These are phyloP conservation scores for Trichoderma reesei DNA, from an alignment of 495 filamentous ascomycete genomes.

Conservation along the genomic window DNA sequence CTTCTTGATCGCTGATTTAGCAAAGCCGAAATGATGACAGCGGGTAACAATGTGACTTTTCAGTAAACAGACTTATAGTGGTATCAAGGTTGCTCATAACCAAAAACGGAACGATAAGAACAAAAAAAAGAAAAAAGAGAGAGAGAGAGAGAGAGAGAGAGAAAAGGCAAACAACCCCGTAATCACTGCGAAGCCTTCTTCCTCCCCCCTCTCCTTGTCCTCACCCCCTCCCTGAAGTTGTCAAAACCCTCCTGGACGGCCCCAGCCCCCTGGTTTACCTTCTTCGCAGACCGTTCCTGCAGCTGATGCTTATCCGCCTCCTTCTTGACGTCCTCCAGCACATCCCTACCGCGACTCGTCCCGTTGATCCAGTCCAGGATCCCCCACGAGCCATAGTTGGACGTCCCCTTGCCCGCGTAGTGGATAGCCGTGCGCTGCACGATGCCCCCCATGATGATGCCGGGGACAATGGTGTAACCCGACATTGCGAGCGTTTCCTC, in stretches of 20 bases:
- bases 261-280: constrained; percentile 25
- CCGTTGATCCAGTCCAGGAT: constrained; percentile 66
- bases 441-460: constrained; percentile 65
- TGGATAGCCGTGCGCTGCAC: constrained; percentile 61
- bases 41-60: background rate
- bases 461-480: constrained; percentile 68
- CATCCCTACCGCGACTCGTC: constrained; percentile 51
- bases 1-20: too few species aligned
- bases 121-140: too few species aligned
- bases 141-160: too few species aligned
- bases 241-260: constrained; percentile 28
- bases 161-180: too few species aligned
- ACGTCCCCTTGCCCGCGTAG: constrained; percentile 45
- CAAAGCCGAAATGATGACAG: background rate
- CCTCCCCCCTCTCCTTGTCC: constrained; percentile 17
- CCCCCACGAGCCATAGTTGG: constrained; percentile 73
- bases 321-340: constrained; percentile 42
- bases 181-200: background rate
- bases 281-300: constrained; percentile 35
- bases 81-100: background rate
- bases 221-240: constrained; percentile 24
- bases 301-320: constrained; percentile 52
- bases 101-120: background rate
- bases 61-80: background rate
- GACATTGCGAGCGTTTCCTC: constrained; percentile 71